Evolutionary conservation across 1,139 yeast species (phyloP).

Genomic region (Candida neerlandica): DNA sequence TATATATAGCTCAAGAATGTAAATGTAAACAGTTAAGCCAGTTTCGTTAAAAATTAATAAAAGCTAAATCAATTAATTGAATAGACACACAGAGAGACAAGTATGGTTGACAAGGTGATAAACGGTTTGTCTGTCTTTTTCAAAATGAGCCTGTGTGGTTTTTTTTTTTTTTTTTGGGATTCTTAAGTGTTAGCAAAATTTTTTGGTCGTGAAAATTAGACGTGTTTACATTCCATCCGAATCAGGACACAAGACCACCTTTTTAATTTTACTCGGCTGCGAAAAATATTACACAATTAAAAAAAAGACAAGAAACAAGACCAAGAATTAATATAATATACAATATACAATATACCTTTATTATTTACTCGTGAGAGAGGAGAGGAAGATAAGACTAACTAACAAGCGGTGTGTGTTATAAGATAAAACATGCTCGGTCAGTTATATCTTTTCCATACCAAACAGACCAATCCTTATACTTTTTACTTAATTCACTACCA

Average conservation of each 20-base stretch:
- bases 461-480: conserved; percentile 62
- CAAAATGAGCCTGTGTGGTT: background rate
- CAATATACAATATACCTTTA: background rate
- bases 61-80: background rate
- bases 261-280: background rate
- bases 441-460: conserved; percentile 72
- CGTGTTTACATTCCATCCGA: conserved; percentile 2
- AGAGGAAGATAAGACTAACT: no score
- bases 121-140: background rate
- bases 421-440: conserved; percentile 48
- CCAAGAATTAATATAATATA: no score
- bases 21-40: no score
- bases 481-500: conserved; percentile 42
- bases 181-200: conserved; percentile 9
- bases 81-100: background rate
- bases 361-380: background rate
- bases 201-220: background rate
- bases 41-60: background rate
- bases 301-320: no score
- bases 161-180: conserved; percentile 4
- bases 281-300: background rate
- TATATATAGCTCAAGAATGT: background rate
- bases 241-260: background rate
- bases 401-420: no score
- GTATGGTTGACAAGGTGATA: background rate